Percentiles rank a stretch among this genome's conserved stretches.
These are phyloP conservation scores for Cytidiella melzeri DNA, from an alignment of 768 basidiomycete species.

Conservation along the genomic window DNA sequence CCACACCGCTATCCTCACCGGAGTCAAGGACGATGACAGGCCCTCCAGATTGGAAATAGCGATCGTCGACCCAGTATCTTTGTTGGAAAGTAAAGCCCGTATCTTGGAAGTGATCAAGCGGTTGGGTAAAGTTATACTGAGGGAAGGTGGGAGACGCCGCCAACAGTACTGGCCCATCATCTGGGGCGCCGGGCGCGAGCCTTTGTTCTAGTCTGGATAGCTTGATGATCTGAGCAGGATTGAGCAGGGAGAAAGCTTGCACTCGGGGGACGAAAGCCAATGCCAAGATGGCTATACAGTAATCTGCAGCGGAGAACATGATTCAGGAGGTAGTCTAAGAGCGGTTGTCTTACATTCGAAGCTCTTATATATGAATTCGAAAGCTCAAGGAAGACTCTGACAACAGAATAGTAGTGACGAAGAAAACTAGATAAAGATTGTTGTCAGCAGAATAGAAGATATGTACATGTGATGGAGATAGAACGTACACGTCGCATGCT, in stretches of 20 bases:
- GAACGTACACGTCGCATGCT: too few relatives aligned
- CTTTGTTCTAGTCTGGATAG: neutral
- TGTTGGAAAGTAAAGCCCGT: slow-evolving; percentile 68
- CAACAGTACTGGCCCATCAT: neutral
- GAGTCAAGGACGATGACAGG: slow-evolving; percentile 87
- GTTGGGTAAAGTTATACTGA: slow-evolving; percentile 71
- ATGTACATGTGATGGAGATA: too few relatives aligned
- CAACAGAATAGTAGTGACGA: too few relatives aligned
- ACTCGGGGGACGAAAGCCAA: neutral
- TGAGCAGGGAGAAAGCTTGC: neutral
- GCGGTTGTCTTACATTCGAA: too few relatives aligned
- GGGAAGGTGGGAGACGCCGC: slow-evolving; percentile 37
- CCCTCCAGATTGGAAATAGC: slow-evolving; percentile 61
- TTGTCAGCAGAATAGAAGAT: too few relatives aligned
- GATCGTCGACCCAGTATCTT: slow-evolving; percentile 82
- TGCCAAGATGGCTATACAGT: neutral
- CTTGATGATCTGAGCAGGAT: neutral
- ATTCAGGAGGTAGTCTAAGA: too few relatives aligned
- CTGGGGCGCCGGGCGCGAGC: neutral
- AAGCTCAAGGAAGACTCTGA: too few relatives aligned
- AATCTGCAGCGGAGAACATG: too few relatives aligned
- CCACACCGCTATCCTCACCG: slow-evolving; percentile 79
- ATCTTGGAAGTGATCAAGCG: slow-evolving; percentile 73
- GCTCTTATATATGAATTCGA: too few relatives aligned
- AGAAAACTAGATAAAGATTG: too few relatives aligned